Evolutionary conservation across 306 rosid species (phyloP), one percentile per base, ranked within the genome.

Genomic region (Lathyrus aphaca): DNA sequence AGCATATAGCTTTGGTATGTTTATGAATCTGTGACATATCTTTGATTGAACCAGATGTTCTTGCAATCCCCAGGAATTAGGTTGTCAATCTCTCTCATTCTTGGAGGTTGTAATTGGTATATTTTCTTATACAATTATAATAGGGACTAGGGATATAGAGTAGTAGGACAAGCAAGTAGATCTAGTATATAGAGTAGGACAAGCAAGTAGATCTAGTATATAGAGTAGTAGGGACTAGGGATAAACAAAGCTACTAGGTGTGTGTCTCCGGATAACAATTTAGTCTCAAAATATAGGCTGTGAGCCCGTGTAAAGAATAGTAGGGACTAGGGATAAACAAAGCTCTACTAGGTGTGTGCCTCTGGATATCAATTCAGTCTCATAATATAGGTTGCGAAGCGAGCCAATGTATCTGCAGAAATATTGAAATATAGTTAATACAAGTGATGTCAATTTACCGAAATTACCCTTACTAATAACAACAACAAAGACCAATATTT

Each of bases 311-410:
- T 12, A 30, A 30, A 5, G 6, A 30, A 30, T 30, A 30, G 35
- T 30, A 3, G 35, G 35, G 35, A 30, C 18, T 69, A 21, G 27
- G 61, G 55, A 45, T 43, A 23, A 71, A 43, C 53, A 21, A 4
- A 42, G 38, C 21, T 42, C 21, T 42, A 21, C 8, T 42, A 14
- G 63, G 55, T 37, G 48, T 12, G 48, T 45, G 39, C 56, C 56
- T 45, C 64, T 46, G 54, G 56, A 56, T 64, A 64, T 37, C 70
- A 40, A 19, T 54, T 53, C 25, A 23, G 55, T 62, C 66, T 51
- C 50, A n/a, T 32, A 37, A 64, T 19, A 18, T 60, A 68, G 43
- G 57, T 5, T 61, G 60, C 63, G 49, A 76, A 39, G 60, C 63
- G 49, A 76, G 48, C 57, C 30, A 72, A 14, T 46, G 3, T 46